Base-by-base conservation (phyloP, 2,329 filamentous ascomycete genomes). In the Didymella sp. region DNA sequence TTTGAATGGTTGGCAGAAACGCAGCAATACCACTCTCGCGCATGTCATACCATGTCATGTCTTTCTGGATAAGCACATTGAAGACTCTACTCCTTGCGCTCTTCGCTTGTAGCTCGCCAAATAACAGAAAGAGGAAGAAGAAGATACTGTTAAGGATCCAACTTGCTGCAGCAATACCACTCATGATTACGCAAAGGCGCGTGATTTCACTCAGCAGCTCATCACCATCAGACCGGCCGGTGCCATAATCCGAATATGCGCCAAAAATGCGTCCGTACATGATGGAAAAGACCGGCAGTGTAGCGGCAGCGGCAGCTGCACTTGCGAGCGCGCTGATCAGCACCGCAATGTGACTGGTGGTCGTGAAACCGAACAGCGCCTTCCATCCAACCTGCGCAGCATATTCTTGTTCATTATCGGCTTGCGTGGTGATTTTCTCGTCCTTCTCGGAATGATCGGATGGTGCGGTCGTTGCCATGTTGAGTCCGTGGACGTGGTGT, bases 41-140 rank as follows among this genome's bases (percentile, higher is more conserved):
- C 17, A 82, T 79, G 71, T 97, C 92, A 69, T 91, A 96, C 92
- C 93, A 98, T 42, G 83, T 81, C 71, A 95, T 85, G 12, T 94
- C 86, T 69, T 88, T 91, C 6, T 79, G 76, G n/a, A 96, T 72
- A 31, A 98, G 78, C 2, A 84, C 84, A 1, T 78, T 67, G 69
- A 96, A 96, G 2, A 95, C 76, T 5, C 77, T 79, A 15, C 82
- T 79, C 5, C 92, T 84, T 6, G 87, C 87, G 43, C 77, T 84
- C 28, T 83, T 84, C 0, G 89, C 91, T 63, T 96, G 91, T 2
- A 91, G 68, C 74, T 97, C 93, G 13, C 93, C 91, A 73, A 95
- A 95, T 0, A 84, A 72, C 27, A 94, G 80, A 87, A 93, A 97
- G 0, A 85, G 74, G 1, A 82, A 81, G 66, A 92, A 88, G 64